A percentile compares a stretch with the other conserved stretches of the same genome.
phyloP scores from a whole-genome alignment of 164 flowering plant species.

The Paratinospora sagittata region DNA sequence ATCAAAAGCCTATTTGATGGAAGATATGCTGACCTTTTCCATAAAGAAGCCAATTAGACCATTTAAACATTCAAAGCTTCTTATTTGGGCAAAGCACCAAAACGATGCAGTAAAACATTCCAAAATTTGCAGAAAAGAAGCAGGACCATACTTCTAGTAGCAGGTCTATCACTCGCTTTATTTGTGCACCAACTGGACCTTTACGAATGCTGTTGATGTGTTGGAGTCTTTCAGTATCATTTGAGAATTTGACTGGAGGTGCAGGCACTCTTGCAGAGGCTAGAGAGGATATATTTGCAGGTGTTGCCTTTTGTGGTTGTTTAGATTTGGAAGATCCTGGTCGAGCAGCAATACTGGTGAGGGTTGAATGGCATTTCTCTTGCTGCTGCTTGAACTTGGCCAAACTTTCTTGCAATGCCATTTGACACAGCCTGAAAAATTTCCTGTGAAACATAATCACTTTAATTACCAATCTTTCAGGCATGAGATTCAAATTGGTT shows the following conservation, averaged over 20 bases:
- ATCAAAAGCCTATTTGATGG: neutral
- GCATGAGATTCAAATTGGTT: neutral
- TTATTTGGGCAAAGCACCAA: neutral
- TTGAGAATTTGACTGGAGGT: slow-evolving; percentile 39
- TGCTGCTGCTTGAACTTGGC: slow-evolving; percentile 56
- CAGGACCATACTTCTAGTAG: slow-evolving; percentile 40
- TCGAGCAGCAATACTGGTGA: slow-evolving; percentile 34
- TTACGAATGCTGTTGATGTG: slow-evolving; percentile 54
- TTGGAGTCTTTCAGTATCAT: slow-evolving; percentile 34
- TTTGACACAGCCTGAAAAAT: neutral
- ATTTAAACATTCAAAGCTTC: neutral
- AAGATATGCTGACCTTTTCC: neutral
- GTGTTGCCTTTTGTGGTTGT: slow-evolving; percentile 21
- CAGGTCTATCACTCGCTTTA: slow-evolving; percentile 61
- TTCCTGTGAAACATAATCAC: neutral
- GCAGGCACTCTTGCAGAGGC: slow-evolving; percentile 23
- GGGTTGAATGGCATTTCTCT: slow-evolving; percentile 54
- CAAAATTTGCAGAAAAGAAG: neutral
- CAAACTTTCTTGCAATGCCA: slow-evolving; percentile 46
- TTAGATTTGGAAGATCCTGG: slow-evolving; percentile 30
- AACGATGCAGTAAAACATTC: neutral
- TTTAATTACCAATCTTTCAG: neutral
- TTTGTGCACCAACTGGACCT: slow-evolving; percentile 62
- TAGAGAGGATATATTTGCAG: slow-evolving; percentile 19
- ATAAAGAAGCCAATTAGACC: neutral